Conservation (phyloP, 1,139 yeast genomes). For the Diutina ranongensis region DNA sequence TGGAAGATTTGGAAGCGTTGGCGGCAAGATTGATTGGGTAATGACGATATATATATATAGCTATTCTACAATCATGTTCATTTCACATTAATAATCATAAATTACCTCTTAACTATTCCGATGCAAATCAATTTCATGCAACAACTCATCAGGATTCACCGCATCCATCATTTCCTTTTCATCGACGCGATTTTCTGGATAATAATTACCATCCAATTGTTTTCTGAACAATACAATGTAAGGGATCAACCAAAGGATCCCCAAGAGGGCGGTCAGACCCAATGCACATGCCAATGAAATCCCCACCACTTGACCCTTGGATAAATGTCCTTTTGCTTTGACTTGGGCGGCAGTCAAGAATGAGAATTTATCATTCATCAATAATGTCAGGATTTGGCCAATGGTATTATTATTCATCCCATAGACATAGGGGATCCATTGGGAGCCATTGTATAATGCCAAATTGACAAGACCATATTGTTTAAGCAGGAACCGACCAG, state of each 20-base stretch:
- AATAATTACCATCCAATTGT: conserved; percentile 8
- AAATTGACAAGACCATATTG: conserved; percentile 52
- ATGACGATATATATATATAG: too few relatives aligned
- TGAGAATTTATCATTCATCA: conserved; percentile 24
- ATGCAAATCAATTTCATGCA: conserved; percentile 47
- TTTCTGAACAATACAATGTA: conserved; percentile 36
- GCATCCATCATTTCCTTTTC: conserved; percentile 59
- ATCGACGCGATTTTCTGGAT: conserved; percentile 35
- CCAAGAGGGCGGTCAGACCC: conserved; percentile 62
- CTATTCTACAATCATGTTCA: neutral
- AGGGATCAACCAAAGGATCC: conserved; percentile 49
- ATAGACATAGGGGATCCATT: conserved; percentile 62
- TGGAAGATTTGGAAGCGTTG: conserved; percentile 89
- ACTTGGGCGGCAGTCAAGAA: neutral
- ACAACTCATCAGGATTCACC: conserved; percentile 51
- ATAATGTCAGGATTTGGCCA: conserved; percentile 23
- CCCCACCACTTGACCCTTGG: conserved; percentile 69
- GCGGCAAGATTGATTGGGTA: conserved; percentile 45
- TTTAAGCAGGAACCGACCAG: conserved; percentile 47
- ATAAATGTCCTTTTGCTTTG: neutral
- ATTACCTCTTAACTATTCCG: neutral
- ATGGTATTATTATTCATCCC: conserved; percentile 14
- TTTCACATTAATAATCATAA: neutral
- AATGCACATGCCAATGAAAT: conserved; percentile 61
- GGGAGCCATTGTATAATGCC: conserved; percentile 57